Base-by-base conservation (phyloP, 1,139 yeast genomes). In the Insectozyma bohioensis region DNA sequence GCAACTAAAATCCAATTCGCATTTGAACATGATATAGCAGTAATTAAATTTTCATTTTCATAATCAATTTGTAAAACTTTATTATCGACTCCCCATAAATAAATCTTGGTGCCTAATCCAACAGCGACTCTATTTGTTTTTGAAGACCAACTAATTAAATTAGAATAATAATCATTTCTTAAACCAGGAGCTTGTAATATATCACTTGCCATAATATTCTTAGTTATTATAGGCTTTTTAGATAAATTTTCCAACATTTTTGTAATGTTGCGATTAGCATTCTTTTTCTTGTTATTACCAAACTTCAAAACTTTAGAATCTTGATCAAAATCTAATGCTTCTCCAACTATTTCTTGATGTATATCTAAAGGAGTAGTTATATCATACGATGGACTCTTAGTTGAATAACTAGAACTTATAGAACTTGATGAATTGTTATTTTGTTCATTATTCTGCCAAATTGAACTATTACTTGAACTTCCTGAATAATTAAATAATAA, bases 141-240 rank as follows among this genome's bases (percentile, higher is more conserved):
- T 3, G 55, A 53, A 0, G 90, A 79, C 95, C 95, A 87, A 8
- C 90, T 75, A 0, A 87, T 74, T 31, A 85, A 62, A 48, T 85
- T 85, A 1, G 87, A 73, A 56, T 88, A 88, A 52, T 80, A 88
- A 53, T 88, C 96, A 50, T 86, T 83, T 38, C 84, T 64, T 33
- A 88, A 58, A 0, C 80, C 79, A 0, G 90, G 92, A 0, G 95
- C 95, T 49, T 82, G 87, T 14, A 86, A 30, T 13, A 44, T 43
- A 31, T 41, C 46, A 8, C 37, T 40, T 4, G 49, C 51, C 31
- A 41, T 31, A 10, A 41, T 34, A 9, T 33, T 30, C 12, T 28
- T 28, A n/a, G n/a, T n/a, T n/a, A n/a, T n/a, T 5, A 28, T 13
- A n/a, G 3, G 14, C 3, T 13, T 12, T 3, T 12, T 20, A 3